These are phyloP conservation scores for Diaporthe citriasiana DNA, from an alignment of 2,329 filamentous ascomycete genomes.

Conservation along the genomic window DNA sequence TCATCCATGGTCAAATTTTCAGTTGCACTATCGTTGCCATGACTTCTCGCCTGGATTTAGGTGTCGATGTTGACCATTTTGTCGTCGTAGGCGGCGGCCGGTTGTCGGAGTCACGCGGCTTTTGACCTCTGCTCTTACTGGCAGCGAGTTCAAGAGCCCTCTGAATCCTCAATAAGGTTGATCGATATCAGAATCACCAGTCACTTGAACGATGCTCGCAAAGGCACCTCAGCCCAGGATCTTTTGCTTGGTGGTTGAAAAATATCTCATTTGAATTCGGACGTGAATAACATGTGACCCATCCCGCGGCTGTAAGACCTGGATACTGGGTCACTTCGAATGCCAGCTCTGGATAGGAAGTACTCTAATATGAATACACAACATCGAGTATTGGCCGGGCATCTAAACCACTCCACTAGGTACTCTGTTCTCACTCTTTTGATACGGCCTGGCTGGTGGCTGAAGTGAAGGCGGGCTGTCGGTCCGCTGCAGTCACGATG, in stretches of 20 bases:
- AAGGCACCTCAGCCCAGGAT: not conserved
- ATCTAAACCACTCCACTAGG: not conserved
- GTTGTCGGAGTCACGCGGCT: conserved; percentile 11
- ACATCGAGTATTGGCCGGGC: not conserved
- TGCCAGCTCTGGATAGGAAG: not conserved
- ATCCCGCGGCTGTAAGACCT: not conserved
- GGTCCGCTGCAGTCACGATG: not conserved
- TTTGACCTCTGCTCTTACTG: not conserved
- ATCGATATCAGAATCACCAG: not conserved
- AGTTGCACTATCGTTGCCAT: conserved; percentile 23
- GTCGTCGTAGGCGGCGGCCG: conserved; percentile 22
- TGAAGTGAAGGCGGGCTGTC: not conserved
- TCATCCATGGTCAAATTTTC: not conserved
- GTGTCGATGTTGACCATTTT: conserved; percentile 13
- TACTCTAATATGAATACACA: not conserved
- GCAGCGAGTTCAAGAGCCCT: not conserved
- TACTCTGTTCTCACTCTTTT: not conserved
- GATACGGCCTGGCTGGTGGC: not conserved
- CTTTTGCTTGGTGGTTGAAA: not conserved
- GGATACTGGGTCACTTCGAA: not conserved
- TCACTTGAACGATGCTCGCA: not conserved
- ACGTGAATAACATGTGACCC: not conserved
- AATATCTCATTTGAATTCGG: not conserved
- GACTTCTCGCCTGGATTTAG: conserved; percentile 17
- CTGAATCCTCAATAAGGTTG: not conserved